Evolutionary conservation across 2,329 filamentous ascomycete genomes (phyloP).

Genomic region (Metarhizium sp.): DNA sequence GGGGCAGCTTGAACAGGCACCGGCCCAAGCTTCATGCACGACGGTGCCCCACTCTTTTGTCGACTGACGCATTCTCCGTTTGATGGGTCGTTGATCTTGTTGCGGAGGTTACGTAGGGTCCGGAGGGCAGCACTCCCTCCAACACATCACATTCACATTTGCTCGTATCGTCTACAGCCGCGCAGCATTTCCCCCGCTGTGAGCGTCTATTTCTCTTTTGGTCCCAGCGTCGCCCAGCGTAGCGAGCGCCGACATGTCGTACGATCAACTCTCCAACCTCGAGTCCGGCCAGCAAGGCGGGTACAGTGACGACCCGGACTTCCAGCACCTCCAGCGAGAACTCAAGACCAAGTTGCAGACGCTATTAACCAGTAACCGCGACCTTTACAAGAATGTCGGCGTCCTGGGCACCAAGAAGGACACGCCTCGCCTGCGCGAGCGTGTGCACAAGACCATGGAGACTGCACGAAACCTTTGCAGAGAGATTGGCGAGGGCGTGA

Average conservation of each 20-base stretch:
- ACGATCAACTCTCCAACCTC: slow-evolving; percentile 74
- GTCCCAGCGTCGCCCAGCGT: not conserved
- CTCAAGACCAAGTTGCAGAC: slow-evolving; percentile 85
- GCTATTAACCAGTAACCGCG: slow-evolving; percentile 78
- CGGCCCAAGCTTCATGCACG: not conserved
- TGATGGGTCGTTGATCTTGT: no score
- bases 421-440: slow-evolving; percentile 80
- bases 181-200: no score
- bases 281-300: slow-evolving; percentile 70
- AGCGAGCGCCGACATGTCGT: slow-evolving; percentile 58
- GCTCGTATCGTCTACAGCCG: no score
- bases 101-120: no score
- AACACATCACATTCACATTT: no score
- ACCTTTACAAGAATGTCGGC: slow-evolving; percentile 73
- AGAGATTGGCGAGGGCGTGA: slow-evolving; percentile 85
- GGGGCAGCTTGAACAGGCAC: not conserved
- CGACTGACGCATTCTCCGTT: not conserved
- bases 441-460: slow-evolving; percentile 79
- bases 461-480: slow-evolving; percentile 83
- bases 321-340: slow-evolving; percentile 70
- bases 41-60: not conserved
- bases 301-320: slow-evolving; percentile 89
- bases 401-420: slow-evolving; percentile 85
- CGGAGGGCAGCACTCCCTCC: no score
- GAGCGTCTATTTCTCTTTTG: not conserved